These are phyloP conservation scores for Cryphonectria nitschkei DNA, from an alignment of 2,329 filamentous ascomycete genomes.

Conservation along the genomic window DNA sequence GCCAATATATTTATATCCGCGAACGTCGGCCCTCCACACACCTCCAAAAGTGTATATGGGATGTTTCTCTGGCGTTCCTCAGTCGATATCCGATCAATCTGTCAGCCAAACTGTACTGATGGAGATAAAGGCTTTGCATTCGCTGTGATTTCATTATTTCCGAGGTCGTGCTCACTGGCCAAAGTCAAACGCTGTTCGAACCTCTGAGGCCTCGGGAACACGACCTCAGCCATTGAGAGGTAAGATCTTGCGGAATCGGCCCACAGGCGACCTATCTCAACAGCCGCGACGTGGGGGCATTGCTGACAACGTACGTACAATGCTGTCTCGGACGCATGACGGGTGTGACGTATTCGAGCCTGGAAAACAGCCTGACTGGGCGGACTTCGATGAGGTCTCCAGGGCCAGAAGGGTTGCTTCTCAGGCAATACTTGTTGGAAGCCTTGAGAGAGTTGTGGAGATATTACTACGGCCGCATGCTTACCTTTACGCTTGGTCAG, in stretches of 20 bases:
- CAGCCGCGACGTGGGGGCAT: background rate
- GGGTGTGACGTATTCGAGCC: background rate
- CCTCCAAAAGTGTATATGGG: background rate
- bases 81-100: background rate
- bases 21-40: background rate
- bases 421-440: background rate
- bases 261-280: background rate
- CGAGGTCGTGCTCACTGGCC: background rate
- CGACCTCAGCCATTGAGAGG: background rate
- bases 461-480: background rate
- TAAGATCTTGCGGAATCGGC: background rate
- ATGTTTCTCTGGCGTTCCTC: background rate
- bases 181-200: background rate
- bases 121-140: background rate
- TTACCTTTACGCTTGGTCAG: background rate
- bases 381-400: background rate
- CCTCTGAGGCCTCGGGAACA: background rate
- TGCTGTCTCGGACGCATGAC: background rate
- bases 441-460: background rate
- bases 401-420: background rate
- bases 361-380: background rate
- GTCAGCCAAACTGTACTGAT: background rate
- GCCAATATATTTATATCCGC: background rate
- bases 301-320: slow-evolving; percentile 1
- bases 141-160: background rate